Conservation (phyloP, 2,329 filamentous ascomycete species). For the Lithohypha guttulata region DNA sequence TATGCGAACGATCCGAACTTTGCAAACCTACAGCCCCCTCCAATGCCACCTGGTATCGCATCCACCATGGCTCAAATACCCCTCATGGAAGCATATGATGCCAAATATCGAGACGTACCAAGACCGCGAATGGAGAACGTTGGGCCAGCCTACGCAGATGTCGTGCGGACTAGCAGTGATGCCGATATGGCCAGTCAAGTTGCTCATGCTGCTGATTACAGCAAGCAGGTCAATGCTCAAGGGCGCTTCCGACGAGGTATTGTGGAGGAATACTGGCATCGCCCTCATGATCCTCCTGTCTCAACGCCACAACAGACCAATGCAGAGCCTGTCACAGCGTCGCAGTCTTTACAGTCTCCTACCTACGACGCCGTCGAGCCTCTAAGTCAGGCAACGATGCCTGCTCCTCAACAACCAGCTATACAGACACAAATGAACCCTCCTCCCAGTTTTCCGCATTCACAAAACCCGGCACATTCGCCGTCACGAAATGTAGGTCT, state of each 20-base stretch:
- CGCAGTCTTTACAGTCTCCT: constrained; percentile 15
- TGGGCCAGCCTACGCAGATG: constrained; percentile 78
- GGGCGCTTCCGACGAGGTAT: constrained; percentile 70
- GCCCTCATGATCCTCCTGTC: constrained; percentile 65
- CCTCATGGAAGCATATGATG: constrained; percentile 75
- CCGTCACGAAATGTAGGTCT: constrained; percentile 56
- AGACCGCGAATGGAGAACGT: constrained; percentile 82
- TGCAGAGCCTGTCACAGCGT: constrained; percentile 23
- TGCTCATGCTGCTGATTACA: constrained; percentile 81
- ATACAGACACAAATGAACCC: constrained; percentile 45
- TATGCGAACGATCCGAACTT: constrained; percentile 64
- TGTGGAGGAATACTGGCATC: constrained; percentile 69
- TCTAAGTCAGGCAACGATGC: constrained; percentile 28
- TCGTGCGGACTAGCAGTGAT: constrained; percentile 63
- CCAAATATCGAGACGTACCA: constrained; percentile 75
- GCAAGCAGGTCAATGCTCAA: constrained; percentile 70
- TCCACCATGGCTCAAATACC: constrained; percentile 63
- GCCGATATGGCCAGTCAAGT: constrained; percentile 77
- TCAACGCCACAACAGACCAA: constrained; percentile 34
- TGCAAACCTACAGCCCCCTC: constrained; percentile 56
- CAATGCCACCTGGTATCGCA: constrained; percentile 61
- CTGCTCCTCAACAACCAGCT: constrained; percentile 34
- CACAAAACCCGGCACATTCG: constrained; percentile 63
- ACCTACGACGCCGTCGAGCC: constrained; percentile 18
- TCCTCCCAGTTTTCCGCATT: constrained; percentile 62